Evolutionary conservation across 176 grass and related monocot species (phyloP).

Genomic region (Oryza australiensis): DNA sequence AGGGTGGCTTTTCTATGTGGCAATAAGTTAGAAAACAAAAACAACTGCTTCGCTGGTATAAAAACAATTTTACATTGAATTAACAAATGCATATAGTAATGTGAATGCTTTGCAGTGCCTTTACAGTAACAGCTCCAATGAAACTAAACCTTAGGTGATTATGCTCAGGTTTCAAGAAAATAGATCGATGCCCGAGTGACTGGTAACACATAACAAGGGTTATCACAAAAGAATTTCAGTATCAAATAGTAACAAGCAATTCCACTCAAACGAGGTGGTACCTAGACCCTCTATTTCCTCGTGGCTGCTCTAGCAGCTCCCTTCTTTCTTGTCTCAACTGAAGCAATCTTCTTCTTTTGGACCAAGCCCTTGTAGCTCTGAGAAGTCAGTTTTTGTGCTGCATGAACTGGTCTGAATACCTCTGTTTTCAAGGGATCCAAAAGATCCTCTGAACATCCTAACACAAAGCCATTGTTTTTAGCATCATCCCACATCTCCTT

Average conservation of each 20-base stretch:
- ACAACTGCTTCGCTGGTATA: not conserved
- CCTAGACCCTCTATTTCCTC: constrained; percentile 41
- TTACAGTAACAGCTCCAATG: not conserved
- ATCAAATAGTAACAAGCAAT: constrained; percentile 2
- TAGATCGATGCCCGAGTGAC: not conserved
- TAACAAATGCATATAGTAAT: not conserved
- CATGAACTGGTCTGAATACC: constrained; percentile 48
- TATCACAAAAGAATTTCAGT: constrained; percentile 20
- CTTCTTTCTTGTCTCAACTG: constrained; percentile 37
- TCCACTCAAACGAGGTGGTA: constrained; percentile 8
- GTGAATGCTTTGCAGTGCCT: not conserved
- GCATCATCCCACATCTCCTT: constrained; percentile 67
- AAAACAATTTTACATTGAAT: not conserved
- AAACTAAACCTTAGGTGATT: not conserved
- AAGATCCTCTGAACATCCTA: constrained; percentile 64
- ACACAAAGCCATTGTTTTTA: constrained; percentile 41
- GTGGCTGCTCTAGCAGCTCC: not conserved
- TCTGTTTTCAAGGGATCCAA: constrained; percentile 69
- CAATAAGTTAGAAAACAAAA: constrained; percentile 20
- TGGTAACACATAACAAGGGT: constrained; percentile 23
- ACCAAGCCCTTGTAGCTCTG: constrained; percentile 37
- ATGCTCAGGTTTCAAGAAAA: not conserved
- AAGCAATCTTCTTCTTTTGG: constrained; percentile 31
- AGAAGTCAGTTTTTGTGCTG: constrained; percentile 33
- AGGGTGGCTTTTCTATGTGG: not conserved